Percentiles rank a stretch among this genome's conserved stretches.
Evolutionary conservation across 129 eudicot species (phyloP).

Genomic region (Helichrysum umbraculigerum): DNA sequence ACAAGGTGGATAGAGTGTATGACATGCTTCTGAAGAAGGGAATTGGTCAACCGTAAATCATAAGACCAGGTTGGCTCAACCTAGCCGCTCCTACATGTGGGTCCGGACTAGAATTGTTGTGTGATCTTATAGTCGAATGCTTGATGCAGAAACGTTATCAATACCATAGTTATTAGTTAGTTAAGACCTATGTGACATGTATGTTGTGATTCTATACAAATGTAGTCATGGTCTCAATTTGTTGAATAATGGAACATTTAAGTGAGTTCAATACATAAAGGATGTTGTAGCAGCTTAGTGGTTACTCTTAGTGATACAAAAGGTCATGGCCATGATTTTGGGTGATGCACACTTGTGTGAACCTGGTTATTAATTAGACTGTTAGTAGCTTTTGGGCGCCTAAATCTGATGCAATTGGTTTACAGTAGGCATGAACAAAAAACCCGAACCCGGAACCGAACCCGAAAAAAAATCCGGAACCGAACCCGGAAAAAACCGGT

Average conservation of each 20-base stretch:
- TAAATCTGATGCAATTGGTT: background rate
- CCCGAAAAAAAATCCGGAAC: too few species aligned
- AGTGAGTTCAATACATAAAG: slow-evolving; percentile 10
- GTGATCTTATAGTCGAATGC: slow-evolving; percentile 1
- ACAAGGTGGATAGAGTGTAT: slow-evolving; percentile 84
- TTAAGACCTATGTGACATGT: background rate
- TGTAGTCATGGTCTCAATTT: slow-evolving; percentile 4
- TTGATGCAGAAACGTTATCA: background rate
- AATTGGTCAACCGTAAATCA: slow-evolving; percentile 48
- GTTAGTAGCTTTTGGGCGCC: background rate
- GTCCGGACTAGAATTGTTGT: slow-evolving; percentile 20
- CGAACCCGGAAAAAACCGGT: too few species aligned
- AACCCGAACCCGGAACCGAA: too few species aligned
- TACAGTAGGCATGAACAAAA: too few species aligned
- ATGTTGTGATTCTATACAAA: slow-evolving; percentile 16
- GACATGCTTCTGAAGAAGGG: slow-evolving; percentile 90
- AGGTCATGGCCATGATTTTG: background rate
- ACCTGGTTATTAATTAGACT: background rate
- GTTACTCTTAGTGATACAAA: background rate
- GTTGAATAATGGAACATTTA: slow-evolving; percentile 12
- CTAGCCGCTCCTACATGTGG: background rate
- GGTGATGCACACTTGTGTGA: background rate
- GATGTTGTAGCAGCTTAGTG: slow-evolving; percentile 5
- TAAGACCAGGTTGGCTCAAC: slow-evolving; percentile 44
- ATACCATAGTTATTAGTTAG: background rate